Base-by-base conservation (phyloP, 208 protist genomes). In the Trypanosoma mega region DNA sequence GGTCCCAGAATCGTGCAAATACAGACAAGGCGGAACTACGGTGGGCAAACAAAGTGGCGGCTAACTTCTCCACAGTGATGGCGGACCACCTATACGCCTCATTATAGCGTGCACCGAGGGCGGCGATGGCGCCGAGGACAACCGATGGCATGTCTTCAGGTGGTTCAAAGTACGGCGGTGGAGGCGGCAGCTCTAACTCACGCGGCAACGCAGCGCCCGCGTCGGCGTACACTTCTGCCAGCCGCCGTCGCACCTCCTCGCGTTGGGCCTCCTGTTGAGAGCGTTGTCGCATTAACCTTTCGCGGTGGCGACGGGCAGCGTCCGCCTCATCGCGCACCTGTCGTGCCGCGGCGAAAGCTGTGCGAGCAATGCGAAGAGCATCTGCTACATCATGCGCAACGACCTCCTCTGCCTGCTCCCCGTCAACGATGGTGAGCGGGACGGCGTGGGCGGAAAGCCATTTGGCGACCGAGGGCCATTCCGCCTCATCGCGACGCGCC, bases 241-340 rank as follows among this genome's bases (percentile, higher is more conserved):
- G 71, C 1, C 83, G 83, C 51, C 68, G 55, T 20, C 90, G 78
- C 56, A 86, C 82, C 37, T 65, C 82, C 68, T 96, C 90, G 4
- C 86, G 74, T 6, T 63, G 74, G 5, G 61, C 68, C 27, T 52
- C 52, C 63, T 91, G 84, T 23, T n/a, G 65, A 55, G 18, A 47
- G 37, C 53, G 63, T 74, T 26, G 34, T 63, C 21, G 43, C 52
- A 57, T 84, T 47, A 54, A 93, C 76, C 21, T 51, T 50, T 9
- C 34, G 48, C 37, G 78, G 60, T 26, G 69, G 69, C 11, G 55
- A 63, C 52, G 69, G 7, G 85, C 67, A n/a, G 72, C 81, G 27
- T 69, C 55, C 27, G 70, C 69, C n/a, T 72, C 67, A 33, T 73
- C 36, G 36, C 73, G 68, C 3, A 87, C 59, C 34, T 60, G 47